These are phyloP conservation scores for Basipetospora chlamydospora DNA, from an alignment of 2,329 filamentous ascomycete species.

Conservation along the genomic window DNA sequence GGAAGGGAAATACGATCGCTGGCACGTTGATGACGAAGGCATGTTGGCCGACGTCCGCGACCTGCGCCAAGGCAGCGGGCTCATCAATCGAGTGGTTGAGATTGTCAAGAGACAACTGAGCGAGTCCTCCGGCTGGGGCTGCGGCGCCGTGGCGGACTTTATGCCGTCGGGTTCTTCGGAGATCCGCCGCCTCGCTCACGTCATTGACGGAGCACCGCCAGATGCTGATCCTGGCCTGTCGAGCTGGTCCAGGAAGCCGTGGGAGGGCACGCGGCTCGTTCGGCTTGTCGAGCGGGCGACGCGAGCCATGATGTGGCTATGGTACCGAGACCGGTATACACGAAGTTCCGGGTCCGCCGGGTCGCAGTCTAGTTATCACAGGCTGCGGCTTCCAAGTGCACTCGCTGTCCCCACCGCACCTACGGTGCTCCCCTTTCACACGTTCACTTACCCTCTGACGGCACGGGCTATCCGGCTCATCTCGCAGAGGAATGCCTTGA, in stretches of 20 bases:
- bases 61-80: slow-evolving; percentile 51
- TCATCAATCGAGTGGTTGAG: slow-evolving; percentile 79
- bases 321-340: slow-evolving; percentile 75
- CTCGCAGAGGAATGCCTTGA: slow-evolving; percentile 83
- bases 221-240: slow-evolving; percentile 26
- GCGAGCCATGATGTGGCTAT: slow-evolving; percentile 63
- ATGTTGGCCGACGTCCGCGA: slow-evolving; percentile 62
- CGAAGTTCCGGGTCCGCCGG: slow-evolving; percentile 41
- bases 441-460: slow-evolving; percentile 86
- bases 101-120: slow-evolving; percentile 79
- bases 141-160: slow-evolving; percentile 47
- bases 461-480: slow-evolving; percentile 87
- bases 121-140: slow-evolving; percentile 79
- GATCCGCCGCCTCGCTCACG: slow-evolving; percentile 24
- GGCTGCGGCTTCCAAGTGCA: slow-evolving; percentile 58
- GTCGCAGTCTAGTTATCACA: slow-evolving; percentile 45
- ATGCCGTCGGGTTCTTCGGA: slow-evolving; percentile 36
- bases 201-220: slow-evolving; percentile 17
- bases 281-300: slow-evolving; percentile 73
- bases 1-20: slow-evolving; percentile 63
- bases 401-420: slow-evolving; percentile 75
- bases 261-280: slow-evolving; percentile 79
- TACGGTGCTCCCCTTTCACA: slow-evolving; percentile 92
- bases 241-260: slow-evolving; percentile 58
- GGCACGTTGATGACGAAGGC: slow-evolving; percentile 80